phyloP scores from a whole-genome alignment of 73 alveolate species.

The Tetrahymena borealis region DNA sequence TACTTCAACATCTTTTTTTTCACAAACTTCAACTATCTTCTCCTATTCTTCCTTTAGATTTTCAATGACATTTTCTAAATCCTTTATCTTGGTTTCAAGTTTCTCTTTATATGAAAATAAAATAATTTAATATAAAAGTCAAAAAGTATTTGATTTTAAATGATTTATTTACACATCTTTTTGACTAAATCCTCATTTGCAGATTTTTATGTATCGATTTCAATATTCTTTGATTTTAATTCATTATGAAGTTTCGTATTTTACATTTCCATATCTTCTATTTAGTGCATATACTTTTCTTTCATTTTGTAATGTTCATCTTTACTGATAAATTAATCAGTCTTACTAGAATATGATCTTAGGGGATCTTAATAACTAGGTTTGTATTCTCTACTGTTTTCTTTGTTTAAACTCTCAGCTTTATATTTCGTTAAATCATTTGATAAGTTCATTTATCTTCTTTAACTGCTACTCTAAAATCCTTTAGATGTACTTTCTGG shows the following conservation, averaged over 20 bases:
- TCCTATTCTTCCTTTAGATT: neutral
- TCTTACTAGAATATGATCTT: neutral
- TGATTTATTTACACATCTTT: neutral
- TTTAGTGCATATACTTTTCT: neutral
- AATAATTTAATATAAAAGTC: too few relatives aligned
- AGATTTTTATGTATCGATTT: neutral
- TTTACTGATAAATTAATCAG: neutral
- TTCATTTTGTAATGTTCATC: neutral
- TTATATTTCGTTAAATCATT: neutral
- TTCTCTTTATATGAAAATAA: neutral
- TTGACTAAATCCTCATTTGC: neutral
- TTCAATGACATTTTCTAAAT: neutral
- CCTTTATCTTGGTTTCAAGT: neutral
- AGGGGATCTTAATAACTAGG: neutral
- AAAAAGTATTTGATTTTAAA: too few relatives aligned
- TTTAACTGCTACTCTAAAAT: neutral
- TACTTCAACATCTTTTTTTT: neutral
- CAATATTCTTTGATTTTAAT: neutral
- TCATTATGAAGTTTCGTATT: neutral
- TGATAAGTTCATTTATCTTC: neutral
- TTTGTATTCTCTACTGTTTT: neutral
- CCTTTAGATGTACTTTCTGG: neutral
- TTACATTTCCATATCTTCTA: neutral
- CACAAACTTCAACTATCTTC: neutral
- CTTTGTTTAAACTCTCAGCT: neutral